Conservation (phyloP, 805 yeast species). For the Saccharomycopsis oosterbeekiorum region DNA sequence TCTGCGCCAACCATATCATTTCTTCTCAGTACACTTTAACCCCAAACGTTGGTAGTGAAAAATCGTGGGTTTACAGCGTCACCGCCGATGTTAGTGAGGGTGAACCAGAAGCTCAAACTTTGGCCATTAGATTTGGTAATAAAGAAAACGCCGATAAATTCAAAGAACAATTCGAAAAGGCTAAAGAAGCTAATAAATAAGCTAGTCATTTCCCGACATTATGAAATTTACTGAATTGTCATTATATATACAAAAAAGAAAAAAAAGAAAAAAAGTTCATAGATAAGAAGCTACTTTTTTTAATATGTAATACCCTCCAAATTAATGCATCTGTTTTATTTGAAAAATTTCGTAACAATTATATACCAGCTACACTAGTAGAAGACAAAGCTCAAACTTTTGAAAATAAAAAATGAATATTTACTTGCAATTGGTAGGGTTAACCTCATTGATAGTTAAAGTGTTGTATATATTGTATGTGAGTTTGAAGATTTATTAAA, state of each 20-base stretch:
- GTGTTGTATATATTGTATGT: too few species aligned
- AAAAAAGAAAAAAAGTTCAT: background rate
- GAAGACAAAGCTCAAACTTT: too few species aligned
- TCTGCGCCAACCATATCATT: constrained; percentile 94
- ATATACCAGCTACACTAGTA: too few species aligned
- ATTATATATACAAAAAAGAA: background rate
- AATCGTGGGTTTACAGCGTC: constrained; percentile 96
- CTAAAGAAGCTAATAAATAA: constrained; percentile 39
- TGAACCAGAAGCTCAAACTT: constrained; percentile 88
- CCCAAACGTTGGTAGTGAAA: constrained; percentile 93
- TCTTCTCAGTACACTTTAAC: constrained; percentile 72
- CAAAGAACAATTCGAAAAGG: constrained; percentile 84
- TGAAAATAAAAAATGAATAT: too few species aligned
- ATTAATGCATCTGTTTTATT: too few species aligned
- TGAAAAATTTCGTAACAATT: too few species aligned
- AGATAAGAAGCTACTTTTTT: background rate
- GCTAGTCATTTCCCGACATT: background rate
- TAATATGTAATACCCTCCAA: too few species aligned
- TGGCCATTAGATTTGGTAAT: constrained; percentile 91
- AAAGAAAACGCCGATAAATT: constrained; percentile 92
- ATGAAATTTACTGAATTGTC: background rate
- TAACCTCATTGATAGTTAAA: too few species aligned
- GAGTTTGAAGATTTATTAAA: too few species aligned
- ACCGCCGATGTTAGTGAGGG: constrained; percentile 95
- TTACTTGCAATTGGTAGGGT: too few species aligned